These are phyloP conservation scores for Colletotrichum sp. DNA, from an alignment of 2,329 filamentous ascomycete species.

Conservation along the genomic window DNA sequence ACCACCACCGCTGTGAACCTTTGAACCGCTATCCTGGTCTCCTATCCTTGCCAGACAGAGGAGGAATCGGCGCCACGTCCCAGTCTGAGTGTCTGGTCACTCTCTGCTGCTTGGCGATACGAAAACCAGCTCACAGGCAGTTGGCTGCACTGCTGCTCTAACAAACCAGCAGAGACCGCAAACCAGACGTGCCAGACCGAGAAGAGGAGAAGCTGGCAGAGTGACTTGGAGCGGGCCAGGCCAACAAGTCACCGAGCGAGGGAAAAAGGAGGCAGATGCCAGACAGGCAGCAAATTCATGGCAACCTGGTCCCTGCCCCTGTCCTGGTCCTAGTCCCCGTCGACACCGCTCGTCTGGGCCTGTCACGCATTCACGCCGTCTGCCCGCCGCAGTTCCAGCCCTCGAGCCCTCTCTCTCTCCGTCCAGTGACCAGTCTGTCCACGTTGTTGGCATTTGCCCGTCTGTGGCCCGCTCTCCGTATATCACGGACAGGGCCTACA, in stretches of 20 bases:
- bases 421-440: neutral
- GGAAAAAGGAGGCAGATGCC: neutral
- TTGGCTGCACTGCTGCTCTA: neutral
- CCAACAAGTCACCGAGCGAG: neutral
- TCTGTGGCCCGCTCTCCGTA: neutral
- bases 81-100: neutral
- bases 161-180: neutral
- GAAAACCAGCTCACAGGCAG: neutral
- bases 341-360: conserved; percentile 9
- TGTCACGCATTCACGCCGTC: neutral
- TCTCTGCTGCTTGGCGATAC: neutral
- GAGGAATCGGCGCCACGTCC: neutral
- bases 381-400: neutral
- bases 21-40: neutral
- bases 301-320: neutral
- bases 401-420: neutral
- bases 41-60: neutral
- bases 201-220: neutral
- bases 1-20: neutral
- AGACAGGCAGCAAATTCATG: neutral
- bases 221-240: neutral
- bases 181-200: neutral
- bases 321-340: neutral
- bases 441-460: neutral
- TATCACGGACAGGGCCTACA: neutral